phyloP scores from a whole-genome alignment of 1,139 yeast genomes.

The Pichia sp. region DNA sequence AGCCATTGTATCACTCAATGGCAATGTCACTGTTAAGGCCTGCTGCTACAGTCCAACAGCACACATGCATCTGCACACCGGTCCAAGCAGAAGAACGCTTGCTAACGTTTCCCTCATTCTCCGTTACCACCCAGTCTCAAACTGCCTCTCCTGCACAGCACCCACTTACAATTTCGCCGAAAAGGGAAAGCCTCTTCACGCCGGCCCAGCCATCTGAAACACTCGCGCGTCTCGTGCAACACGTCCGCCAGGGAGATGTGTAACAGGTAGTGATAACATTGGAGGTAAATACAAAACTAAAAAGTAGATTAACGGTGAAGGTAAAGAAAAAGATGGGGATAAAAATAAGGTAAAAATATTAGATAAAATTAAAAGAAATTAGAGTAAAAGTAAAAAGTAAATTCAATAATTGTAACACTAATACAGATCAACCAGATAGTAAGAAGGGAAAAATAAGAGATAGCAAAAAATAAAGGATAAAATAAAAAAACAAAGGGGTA shows the following conservation, averaged over 20 bases:
- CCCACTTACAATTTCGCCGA: constrained; percentile 5
- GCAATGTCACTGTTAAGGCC: neutral
- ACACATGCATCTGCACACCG: neutral
- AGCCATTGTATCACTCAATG: constrained; percentile 15
- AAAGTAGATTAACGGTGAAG: neutral
- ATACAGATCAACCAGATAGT: neutral
- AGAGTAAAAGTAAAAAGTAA: neutral
- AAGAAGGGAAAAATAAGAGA: neutral
- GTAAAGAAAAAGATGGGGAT: neutral
- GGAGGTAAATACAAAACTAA: neutral
- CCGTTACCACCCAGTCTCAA: neutral
- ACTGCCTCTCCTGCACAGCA: neutral
- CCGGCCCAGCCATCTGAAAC: neutral
- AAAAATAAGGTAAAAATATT: neutral
- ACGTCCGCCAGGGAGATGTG: neutral
- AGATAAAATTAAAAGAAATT: neutral
- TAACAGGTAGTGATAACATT: neutral
- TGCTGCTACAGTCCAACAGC: neutral
- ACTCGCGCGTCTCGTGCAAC: neutral
- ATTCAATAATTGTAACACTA: neutral
- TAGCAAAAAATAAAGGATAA: neutral
- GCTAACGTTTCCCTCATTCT: neutral
- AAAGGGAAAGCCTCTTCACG: constrained; percentile 1
- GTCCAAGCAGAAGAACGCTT: no score
- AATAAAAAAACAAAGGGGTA: neutral